A percentile compares a stretch with the other conserved stretches of the same genome.
These are phyloP conservation scores for Kandelia obovata DNA, from an alignment of 345 rosid species.

Conservation along the genomic window DNA sequence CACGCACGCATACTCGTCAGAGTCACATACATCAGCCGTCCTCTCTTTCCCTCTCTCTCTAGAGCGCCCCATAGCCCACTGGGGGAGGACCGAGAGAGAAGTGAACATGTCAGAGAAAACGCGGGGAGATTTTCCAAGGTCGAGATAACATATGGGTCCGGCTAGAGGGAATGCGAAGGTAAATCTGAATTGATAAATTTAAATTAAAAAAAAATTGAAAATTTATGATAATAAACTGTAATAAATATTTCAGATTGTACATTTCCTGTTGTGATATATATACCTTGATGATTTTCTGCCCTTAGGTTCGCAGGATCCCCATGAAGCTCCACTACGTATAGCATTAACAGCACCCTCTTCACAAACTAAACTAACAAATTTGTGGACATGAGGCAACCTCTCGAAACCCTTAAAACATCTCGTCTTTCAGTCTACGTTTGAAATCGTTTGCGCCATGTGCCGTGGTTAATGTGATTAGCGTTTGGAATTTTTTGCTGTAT, in stretches of 20 bases:
- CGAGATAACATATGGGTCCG: not conserved
- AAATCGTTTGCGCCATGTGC: not conserved
- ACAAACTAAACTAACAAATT: too few relatives aligned
- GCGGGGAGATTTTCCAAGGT: slow-evolving; percentile 25
- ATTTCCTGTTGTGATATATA: not conserved
- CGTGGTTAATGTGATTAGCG: not conserved
- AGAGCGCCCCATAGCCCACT: not conserved
- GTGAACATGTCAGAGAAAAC: slow-evolving; percentile 42
- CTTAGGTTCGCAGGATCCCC: slow-evolving; percentile 46
- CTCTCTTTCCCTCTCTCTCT: slow-evolving; percentile 9
- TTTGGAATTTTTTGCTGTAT: not conserved
- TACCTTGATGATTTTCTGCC: slow-evolving; percentile 7
- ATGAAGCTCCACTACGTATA: not conserved
- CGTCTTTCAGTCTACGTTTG: too few relatives aligned
- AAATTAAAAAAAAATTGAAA: too few relatives aligned
- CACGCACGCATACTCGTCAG: slow-evolving; percentile 79
- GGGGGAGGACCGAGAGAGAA: slow-evolving; percentile 6
- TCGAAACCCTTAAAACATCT: not conserved
- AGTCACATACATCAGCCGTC: slow-evolving; percentile 14
- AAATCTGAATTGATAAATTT: too few relatives aligned
- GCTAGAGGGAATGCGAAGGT: too few relatives aligned
- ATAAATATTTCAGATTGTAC: too few relatives aligned
- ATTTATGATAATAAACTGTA: too few relatives aligned
- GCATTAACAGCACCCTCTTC: too few relatives aligned
- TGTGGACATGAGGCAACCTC: not conserved